Base-by-base conservation (phyloP, 345 rosid genomes). In the Syzygium grande region DNA sequence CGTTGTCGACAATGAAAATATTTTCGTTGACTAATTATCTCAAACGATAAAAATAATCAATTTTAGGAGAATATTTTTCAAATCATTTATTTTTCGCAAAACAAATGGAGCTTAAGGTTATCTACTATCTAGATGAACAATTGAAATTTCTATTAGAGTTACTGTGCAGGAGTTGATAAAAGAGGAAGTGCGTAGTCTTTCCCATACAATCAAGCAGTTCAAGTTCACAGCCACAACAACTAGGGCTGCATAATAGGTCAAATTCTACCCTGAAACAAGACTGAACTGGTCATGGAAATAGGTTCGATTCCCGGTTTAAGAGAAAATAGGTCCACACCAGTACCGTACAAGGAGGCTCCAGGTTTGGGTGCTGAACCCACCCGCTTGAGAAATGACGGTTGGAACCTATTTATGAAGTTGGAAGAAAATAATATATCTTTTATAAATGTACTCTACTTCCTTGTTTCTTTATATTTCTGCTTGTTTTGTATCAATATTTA, bases 321-420 rank as follows among this genome's bases (percentile, higher is more conserved):
- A 56, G 13, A 56, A 56, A 56, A 23, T 56, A 23, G 5, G 13
- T 56, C 7, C 0, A 2, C 0, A 56, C 23, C 4, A 27, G 13
- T 56, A 56, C 0, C 9, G 61, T 56, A 13, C 12, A 56, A 23
- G 61, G 23, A 4, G 61, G 13, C 23, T 56, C 61, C 0, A 0
- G 1, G 1, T 23, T 9, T 56, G 4, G 27, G 9, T 23, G 10
- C 0, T 23, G 0, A 56, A 56, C 5, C 13, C n/a, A 56, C 5
- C n/a, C 61, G 0, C 61, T 23, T 0, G 2, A 56, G 23, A 56
- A 56, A 22, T 0, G 2, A 56, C 0, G 4, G 0, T 56, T 56
- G 23, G 0, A 12, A 56, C 1, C n/a, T 56, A 56, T 56, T 41
- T 41, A 41, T 41, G 13, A 56, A 56, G 61, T 0, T 56, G n/a